Conservation (phyloP, 371 early-diverging fungal species). For the Nosema bombycis region DNA sequence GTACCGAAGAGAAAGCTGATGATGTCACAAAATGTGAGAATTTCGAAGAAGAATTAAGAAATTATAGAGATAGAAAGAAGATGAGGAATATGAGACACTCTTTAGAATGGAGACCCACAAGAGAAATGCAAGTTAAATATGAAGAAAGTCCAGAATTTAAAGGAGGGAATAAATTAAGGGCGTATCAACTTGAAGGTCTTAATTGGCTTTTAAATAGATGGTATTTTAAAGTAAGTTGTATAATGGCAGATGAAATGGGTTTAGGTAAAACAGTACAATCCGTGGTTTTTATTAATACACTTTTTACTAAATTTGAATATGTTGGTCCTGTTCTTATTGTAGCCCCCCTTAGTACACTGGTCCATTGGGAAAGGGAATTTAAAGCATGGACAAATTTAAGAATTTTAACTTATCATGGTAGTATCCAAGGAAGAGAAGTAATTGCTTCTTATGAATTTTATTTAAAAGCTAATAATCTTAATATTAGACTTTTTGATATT, state of each 20-base stretch:
- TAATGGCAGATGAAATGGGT: constrained; percentile 93
- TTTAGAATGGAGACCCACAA: constrained; percentile 62
- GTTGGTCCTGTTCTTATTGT: constrained; percentile 90
- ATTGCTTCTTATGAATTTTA: constrained; percentile 71
- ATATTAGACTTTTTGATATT: constrained; percentile 68
- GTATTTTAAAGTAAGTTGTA: constrained; percentile 90
- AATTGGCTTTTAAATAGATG: constrained; percentile 92
- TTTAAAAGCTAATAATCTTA: constrained; percentile 70
- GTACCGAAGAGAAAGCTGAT: constrained; percentile 77
- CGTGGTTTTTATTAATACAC: constrained; percentile 80
- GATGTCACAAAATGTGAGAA: constrained; percentile 67
- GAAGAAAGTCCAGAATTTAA: constrained; percentile 52
- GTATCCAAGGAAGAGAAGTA: constrained; percentile 75
- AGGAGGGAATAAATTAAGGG: constrained; percentile 69
- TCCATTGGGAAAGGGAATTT: constrained; percentile 92
- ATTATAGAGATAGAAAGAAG: constrained; percentile 53
- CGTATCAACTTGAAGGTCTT: constrained; percentile 88
- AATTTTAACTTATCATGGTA: constrained; percentile 83
- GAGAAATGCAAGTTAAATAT: constrained; percentile 54
- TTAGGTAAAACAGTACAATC: constrained; percentile 90
- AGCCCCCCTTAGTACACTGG: constrained; percentile 84
- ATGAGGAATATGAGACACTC: constrained; percentile 44
- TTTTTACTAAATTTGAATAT: constrained; percentile 72
- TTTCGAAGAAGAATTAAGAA: constrained; percentile 65
- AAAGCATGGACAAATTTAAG: constrained; percentile 80